Evolutionary conservation across 139 green algal genomes (phyloP), one percentile per base, ranked within the genome.

Genomic region (Chlamydomonas sphaeroides): DNA sequence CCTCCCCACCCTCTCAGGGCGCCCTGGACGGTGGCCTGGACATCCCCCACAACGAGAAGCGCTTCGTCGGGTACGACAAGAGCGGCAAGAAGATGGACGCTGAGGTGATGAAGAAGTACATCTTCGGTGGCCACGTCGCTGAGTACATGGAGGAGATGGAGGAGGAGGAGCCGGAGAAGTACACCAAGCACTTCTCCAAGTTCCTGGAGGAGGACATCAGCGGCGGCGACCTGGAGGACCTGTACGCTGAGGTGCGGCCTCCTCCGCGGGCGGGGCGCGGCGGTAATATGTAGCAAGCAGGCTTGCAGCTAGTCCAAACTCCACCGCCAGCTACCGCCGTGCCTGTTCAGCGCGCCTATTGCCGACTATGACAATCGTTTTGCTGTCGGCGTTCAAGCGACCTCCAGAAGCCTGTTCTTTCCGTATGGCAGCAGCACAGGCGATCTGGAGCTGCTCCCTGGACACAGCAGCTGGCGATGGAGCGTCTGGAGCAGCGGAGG

Each of bases 31-130:
- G 97, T 74, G 97, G 97, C 67, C 89, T 99, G 78, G 93, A 98
- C 92, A 97, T 99, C 73, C 97, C 97, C 57, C 97, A 99, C 95
- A 98, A 93, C 85, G 97, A 99, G 84, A 99, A 99, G 95, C 94
- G 97, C 73, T 98, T 98, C 89, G 94, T 98, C 51, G 97, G 97
- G 61, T 99, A 97, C 85, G 91, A 95, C 85, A 71, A 76, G 20
- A 93, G 97, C 41, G 84, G 78, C 90, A 99, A 99, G 94, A 91
- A 92, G 84, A 90, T 98, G 49, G 97, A 99, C 81, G 77, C 95
- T 25, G 97, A 99, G 86, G 88, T 92, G 36, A 85, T 98, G 84
- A 87, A 90, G 69, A 98, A 96, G 90, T 98, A 98, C 93, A 98
- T 98, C 89, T 93, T 94, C 79, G 97, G 97, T 71, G 94, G 96